Percentiles rank a stretch among this genome's conserved stretches.
phyloP scores from a whole-genome alignment of 2,329 filamentous ascomycete genomes.

The Clonostachys chloroleuca region DNA sequence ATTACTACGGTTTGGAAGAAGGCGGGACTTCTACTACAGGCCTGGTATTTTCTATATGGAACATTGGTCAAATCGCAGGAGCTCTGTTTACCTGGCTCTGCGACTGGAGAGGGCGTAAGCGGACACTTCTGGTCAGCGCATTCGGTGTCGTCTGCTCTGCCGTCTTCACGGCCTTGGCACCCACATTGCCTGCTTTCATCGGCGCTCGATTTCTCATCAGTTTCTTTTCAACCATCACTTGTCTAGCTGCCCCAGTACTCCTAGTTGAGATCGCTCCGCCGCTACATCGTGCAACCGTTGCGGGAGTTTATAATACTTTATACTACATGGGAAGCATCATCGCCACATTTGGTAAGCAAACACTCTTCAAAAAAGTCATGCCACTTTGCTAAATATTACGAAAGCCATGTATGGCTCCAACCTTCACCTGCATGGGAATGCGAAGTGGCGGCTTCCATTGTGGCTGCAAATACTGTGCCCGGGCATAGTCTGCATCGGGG shows the following conservation, averaged over 20 bases:
- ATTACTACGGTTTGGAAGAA: constrained; percentile 27
- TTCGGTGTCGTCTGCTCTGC: constrained; percentile 43
- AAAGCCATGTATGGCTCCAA: constrained; percentile 12
- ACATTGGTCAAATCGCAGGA: constrained; percentile 35
- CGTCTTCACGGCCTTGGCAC: constrained; percentile 40
- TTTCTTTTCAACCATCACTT: constrained; percentile 51
- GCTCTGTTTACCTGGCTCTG: constrained; percentile 35
- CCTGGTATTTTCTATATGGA: constrained; percentile 36
- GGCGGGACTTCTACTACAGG: constrained; percentile 32
- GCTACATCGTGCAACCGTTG: constrained; percentile 50
- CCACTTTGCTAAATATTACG: background rate
- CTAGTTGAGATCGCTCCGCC: constrained; percentile 58
- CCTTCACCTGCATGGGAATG: constrained; percentile 7
- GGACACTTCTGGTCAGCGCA: constrained; percentile 37
- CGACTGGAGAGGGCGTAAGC: constrained; percentile 36
- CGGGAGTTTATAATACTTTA: constrained; percentile 44
- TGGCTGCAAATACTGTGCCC: constrained; percentile 26
- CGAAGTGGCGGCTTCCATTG: constrained; percentile 23
- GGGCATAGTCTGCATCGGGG: constrained; percentile 15
- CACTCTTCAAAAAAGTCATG: too few species aligned
- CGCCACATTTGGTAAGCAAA: constrained; percentile 2
- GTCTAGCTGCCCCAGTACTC: constrained; percentile 53
- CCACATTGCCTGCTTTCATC: constrained; percentile 41
- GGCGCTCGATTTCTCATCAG: constrained; percentile 42
- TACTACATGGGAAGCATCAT: constrained; percentile 28